Conservation (phyloP, 148 eudicot species). For the Persicaria maculosa region DNA sequence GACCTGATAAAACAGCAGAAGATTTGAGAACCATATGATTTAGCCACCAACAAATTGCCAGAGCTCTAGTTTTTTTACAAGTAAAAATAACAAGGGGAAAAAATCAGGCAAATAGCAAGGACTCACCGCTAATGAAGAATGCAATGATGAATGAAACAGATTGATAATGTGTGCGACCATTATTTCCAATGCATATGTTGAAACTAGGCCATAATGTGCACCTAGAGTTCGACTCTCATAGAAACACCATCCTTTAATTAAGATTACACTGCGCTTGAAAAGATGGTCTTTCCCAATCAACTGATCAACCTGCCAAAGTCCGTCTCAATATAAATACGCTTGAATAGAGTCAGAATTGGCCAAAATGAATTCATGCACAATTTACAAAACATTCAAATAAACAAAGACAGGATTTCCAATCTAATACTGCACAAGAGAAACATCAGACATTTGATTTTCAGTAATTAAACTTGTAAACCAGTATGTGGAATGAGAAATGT, state of each 20-base stretch:
- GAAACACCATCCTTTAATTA: conserved; percentile 59
- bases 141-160: conserved; percentile 31
- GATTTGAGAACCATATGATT: neutral
- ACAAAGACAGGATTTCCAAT: neutral
- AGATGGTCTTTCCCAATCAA: conserved; percentile 42
- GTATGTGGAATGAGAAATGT: neutral
- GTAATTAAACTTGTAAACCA: neutral
- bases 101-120: neutral
- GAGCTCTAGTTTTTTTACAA: neutral
- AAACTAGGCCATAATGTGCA: conserved; percentile 39
- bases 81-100: neutral
- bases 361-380: neutral
- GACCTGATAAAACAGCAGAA: conserved; percentile 27
- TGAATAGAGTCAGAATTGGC: neutral
- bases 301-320: conserved; percentile 33
- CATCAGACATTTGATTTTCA: neutral
- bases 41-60: neutral
- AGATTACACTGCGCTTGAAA: conserved; percentile 46
- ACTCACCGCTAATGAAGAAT: conserved; percentile 40
- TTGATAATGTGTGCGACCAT: conserved; percentile 44
- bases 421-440: neutral
- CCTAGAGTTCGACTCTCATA: conserved; percentile 57
- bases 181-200: conserved; percentile 55
- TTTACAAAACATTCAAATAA: neutral
- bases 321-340: neutral